Percentiles rank a stretch among this genome's conserved stretches.
phyloP scores from a whole-genome alignment of 345 rosid genomes.

The Raphanus raphanistrum region DNA sequence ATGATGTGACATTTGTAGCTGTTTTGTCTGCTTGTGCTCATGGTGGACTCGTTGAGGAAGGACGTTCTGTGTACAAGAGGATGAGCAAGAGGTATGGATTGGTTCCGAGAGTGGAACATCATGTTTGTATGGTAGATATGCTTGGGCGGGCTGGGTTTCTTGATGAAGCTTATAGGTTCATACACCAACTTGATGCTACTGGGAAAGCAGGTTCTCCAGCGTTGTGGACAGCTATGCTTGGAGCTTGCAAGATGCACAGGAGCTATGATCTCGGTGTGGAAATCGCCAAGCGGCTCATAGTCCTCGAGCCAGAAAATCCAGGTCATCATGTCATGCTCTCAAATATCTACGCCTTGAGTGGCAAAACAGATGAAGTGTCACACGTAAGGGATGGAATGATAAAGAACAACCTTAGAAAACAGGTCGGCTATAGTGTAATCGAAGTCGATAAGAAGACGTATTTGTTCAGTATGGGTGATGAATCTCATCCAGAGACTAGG shows the following conservation, averaged over 20 bases:
- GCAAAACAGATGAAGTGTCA: conserved; percentile 68
- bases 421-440: conserved; percentile 71
- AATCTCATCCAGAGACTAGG: conserved; percentile 56
- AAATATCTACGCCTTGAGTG: conserved; percentile 75
- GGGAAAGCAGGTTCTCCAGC: conserved; percentile 59
- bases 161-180: conserved; percentile 59
- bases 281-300: conserved; percentile 70
- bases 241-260: conserved; percentile 95
- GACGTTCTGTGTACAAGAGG: conserved; percentile 50
- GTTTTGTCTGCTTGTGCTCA: conserved; percentile 85
- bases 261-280: conserved; percentile 67
- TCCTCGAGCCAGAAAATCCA: conserved; percentile 74
- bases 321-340: conserved; percentile 92
- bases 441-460: conserved; percentile 55
- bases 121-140: conserved; percentile 84
- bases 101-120: conserved; percentile 69
- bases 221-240: conserved; percentile 90
- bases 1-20: conserved; percentile 70
- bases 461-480: conserved; percentile 78
- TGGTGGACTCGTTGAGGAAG: conserved; percentile 65
- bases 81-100: conserved; percentile 51
- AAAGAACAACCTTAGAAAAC: conserved; percentile 56
- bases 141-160: conserved; percentile 80
- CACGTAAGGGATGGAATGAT: conserved; percentile 66
- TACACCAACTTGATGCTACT: conserved; percentile 43